These are phyloP conservation scores for Nymphaea thermarum DNA, from an alignment of 164 flowering plant species.

Conservation along the genomic window DNA sequence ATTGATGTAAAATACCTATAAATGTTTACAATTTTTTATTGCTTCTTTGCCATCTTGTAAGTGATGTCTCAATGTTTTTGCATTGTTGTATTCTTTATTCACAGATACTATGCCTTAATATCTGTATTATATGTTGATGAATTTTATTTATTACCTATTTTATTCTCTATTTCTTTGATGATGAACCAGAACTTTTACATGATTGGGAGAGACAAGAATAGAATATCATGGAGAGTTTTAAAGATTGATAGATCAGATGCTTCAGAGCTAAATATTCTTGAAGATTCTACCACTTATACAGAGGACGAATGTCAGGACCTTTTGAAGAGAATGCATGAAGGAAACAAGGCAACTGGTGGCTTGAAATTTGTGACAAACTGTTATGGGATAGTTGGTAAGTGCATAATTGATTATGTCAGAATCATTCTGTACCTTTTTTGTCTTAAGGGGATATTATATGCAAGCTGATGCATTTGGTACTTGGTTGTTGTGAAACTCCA, in stretches of 20 bases:
- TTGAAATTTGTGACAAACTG: conserved; percentile 74
- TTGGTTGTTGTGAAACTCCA: no score
- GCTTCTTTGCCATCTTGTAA: no score
- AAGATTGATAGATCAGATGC: conserved; percentile 83
- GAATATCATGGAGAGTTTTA: conserved; percentile 64
- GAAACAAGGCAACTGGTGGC: conserved; percentile 81
- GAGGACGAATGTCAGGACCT: conserved; percentile 65
- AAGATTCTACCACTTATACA: conserved; percentile 68
- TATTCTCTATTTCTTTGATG: conserved; percentile 1
- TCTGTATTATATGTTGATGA: no score
- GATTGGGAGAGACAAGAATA: conserved; percentile 73
- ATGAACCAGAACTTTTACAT: conserved; percentile 74
- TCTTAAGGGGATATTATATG: no score
- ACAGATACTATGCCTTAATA: no score
- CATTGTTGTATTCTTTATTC: no score
- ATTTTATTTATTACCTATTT: neutral
- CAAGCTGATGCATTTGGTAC: no score
- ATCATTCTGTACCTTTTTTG: no score
- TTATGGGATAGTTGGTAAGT: conserved; percentile 89
- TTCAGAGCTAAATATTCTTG: conserved; percentile 56
- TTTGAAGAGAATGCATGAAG: conserved; percentile 67
- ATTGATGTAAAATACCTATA: no score
- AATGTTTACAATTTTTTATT: no score
- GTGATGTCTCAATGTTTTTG: no score
- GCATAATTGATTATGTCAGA: neutral